A percentile compares a stretch with the other conserved stretches of the same genome.
These are phyloP conservation scores for Kodamaea fukazawae DNA, from an alignment of 805 yeast species.

Conservation along the genomic window DNA sequence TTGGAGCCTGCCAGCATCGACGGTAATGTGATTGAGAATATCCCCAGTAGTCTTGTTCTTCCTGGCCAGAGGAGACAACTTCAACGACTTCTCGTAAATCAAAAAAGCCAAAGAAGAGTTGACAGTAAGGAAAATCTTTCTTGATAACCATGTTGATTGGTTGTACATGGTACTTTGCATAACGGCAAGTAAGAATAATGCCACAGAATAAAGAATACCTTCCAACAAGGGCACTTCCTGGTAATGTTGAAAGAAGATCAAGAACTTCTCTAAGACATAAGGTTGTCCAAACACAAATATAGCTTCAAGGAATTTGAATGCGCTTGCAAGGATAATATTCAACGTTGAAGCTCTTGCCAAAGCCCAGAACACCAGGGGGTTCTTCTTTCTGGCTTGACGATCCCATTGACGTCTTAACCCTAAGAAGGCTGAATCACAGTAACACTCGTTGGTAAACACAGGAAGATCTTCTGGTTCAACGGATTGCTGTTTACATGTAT, in stretches of 20 bases:
- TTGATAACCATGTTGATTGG: constrained; percentile 17
- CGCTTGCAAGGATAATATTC: constrained; percentile 6
- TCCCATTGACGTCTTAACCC: constrained; percentile 25
- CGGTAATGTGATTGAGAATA: constrained; percentile 73
- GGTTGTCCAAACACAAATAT: constrained; percentile 8
- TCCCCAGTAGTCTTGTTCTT: constrained; percentile 68
- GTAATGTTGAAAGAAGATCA: constrained; percentile 1
- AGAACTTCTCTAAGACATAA: constrained; percentile 7
- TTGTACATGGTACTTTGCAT: constrained; percentile 18
- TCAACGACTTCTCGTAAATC: constrained; percentile 67
- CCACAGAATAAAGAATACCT: constrained; percentile 13
- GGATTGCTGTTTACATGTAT: constrained; percentile 20
- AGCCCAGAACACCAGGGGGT: constrained; percentile 10
- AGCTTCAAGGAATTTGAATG: background rate
- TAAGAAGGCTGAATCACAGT: constrained; percentile 15
- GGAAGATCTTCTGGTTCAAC: constrained; percentile 20
- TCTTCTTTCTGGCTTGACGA: constrained; percentile 12
- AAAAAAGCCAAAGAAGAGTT: constrained; percentile 63
- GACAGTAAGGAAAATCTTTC: constrained; percentile 6
- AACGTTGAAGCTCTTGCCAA: constrained; percentile 12
- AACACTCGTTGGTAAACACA: constrained; percentile 2
- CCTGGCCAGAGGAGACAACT: constrained; percentile 63
- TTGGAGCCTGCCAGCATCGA: constrained; percentile 67
- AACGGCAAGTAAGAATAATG: constrained; percentile 8
- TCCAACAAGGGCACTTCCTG: constrained; percentile 14